Base-by-base conservation (phyloP, 2,329 filamentous ascomycete genomes). In the Cladophialophora yegresii region DNA sequence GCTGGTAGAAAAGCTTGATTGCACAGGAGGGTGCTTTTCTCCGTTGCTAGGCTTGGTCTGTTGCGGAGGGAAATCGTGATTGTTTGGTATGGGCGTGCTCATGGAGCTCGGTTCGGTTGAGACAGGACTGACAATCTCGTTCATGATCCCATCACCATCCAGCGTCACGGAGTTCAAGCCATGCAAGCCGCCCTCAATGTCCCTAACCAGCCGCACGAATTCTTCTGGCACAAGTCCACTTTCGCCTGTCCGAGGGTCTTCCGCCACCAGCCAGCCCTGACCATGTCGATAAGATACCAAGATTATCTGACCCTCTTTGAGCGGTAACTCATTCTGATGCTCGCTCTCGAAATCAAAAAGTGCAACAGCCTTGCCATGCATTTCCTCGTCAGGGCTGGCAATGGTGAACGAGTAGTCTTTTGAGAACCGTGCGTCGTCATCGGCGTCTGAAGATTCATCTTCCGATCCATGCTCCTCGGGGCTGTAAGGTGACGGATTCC, bases 251-350 rank as follows among this genome's bases (percentile, higher is more conserved):
- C 92, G 93, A 12, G 93, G 93, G 73, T 99, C 95, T 78, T 97
- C 91, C 3, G 95, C 95, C 26, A 99, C 95, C 58, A 99, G 83
- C 95, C 95, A 99, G 61, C 95, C 95, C 78, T 98, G 92, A 16
- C 93, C 93, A 74, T 98, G 93, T 50, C 95, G 86, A 76, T 98
- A 99, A 16, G 92, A 96, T 26, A 99, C 93, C 82, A 95, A 90
- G 62, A 99, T 96, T 63, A 97, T 91, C 74, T 99, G 95, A 5
- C 95, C 95, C 78, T 99, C 95, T 0, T 91, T 88, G 54, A 99
- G 81, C 3, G 92, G 92, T 63, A 99, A 81, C 77, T 99, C 95
- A 74, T 98, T 99, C 75, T 97, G 92, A 75, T 98, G 97, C 77
- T 98, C 93, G 33, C 93, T 86, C 71, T 88, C 88, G 78, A 99